phyloP scores from a whole-genome alignment of 2,329 filamentous ascomycete genomes.

The Aspergillus awamori region DNA sequence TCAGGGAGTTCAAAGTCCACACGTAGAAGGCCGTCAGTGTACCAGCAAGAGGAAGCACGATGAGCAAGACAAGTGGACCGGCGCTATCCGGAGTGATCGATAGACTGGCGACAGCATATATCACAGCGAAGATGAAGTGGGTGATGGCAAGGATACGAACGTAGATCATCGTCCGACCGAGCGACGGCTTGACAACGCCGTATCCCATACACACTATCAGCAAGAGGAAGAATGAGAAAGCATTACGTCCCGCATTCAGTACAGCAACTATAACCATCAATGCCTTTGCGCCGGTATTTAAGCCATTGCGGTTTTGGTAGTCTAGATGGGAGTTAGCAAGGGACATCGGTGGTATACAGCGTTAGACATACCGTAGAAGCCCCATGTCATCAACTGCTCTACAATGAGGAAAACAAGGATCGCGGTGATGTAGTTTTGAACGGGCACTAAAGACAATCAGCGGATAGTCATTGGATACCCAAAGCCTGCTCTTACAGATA shows the following conservation, averaged over 20 bases:
- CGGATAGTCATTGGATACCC: constrained; percentile 1
- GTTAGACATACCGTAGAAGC: constrained; percentile 75
- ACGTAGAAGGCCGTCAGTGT: constrained; percentile 97
- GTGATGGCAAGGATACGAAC: constrained; percentile 87
- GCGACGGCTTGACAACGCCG: constrained; percentile 89
- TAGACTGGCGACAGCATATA: constrained; percentile 88
- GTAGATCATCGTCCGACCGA: constrained; percentile 92
- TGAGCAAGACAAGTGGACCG: constrained; percentile 85
- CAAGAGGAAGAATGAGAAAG: constrained; percentile 96
- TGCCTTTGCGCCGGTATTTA: constrained; percentile 79
- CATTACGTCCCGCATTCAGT: constrained; percentile 90
- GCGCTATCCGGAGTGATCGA: constrained; percentile 86
- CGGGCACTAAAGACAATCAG: constrained; percentile 66
- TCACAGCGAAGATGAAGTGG: constrained; percentile 92
- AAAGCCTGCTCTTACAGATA: constrained; percentile 63
- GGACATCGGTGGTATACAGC: neutral
- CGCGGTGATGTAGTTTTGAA: constrained; percentile 98
- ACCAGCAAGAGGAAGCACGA: constrained; percentile 87
- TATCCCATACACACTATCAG: constrained; percentile 99
- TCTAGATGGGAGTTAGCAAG: constrained; percentile 59
- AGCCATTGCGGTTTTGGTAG: constrained; percentile 87
- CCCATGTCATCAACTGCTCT: constrained; percentile 98
- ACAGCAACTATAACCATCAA: constrained; percentile 90
- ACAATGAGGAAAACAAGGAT: constrained; percentile 92
- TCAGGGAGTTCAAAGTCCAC: constrained; percentile 96